phyloP scores from a whole-genome alignment of 1,284 basidiomycete species.

The Malassezia furfur region DNA sequence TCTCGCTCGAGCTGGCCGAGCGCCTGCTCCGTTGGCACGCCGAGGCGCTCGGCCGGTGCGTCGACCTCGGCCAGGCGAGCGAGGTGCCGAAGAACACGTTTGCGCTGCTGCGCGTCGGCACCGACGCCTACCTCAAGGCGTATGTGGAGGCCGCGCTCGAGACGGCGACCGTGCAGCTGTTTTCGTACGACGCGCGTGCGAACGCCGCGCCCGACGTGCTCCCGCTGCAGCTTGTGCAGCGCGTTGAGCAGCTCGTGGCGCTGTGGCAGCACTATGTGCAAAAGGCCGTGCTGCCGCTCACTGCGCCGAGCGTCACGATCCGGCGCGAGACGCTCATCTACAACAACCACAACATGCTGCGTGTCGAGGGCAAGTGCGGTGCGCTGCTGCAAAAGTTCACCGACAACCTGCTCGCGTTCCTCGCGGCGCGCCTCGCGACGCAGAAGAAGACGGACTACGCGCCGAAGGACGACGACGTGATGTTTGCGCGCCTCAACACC shows the following conservation, averaged over 20 bases:
- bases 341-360: slow-evolving; percentile 77
- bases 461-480: slow-evolving; percentile 73
- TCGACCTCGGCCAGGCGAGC: slow-evolving; percentile 35
- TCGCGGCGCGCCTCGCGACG: slow-evolving; percentile 64
- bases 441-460: slow-evolving; percentile 97
- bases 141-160: slow-evolving; percentile 87
- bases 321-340: slow-evolving; percentile 88
- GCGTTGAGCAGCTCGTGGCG: slow-evolving; percentile 80
- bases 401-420: slow-evolving; percentile 54
- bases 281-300: slow-evolving; percentile 79
- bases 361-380: slow-evolving; percentile 79
- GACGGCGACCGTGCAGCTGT: slow-evolving; percentile 65
- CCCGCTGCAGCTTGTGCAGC: slow-evolving; percentile 55
- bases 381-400: slow-evolving; percentile 69
- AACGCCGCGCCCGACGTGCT: slow-evolving; percentile 52
- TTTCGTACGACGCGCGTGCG: slow-evolving; percentile 56
- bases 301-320: slow-evolving; percentile 71
- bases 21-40: slow-evolving; percentile 46
- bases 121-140: slow-evolving; percentile 72
- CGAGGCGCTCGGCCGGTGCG: slow-evolving; percentile 45
- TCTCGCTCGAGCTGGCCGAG: slow-evolving; percentile 38
- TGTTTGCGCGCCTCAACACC: slow-evolving; percentile 87
- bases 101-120: slow-evolving; percentile 71
- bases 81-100: slow-evolving; percentile 72
- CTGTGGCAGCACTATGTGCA: slow-evolving; percentile 95